These are phyloP conservation scores for Firmiana major DNA, from an alignment of 345 rosid genomes.

Conservation along the genomic window DNA sequence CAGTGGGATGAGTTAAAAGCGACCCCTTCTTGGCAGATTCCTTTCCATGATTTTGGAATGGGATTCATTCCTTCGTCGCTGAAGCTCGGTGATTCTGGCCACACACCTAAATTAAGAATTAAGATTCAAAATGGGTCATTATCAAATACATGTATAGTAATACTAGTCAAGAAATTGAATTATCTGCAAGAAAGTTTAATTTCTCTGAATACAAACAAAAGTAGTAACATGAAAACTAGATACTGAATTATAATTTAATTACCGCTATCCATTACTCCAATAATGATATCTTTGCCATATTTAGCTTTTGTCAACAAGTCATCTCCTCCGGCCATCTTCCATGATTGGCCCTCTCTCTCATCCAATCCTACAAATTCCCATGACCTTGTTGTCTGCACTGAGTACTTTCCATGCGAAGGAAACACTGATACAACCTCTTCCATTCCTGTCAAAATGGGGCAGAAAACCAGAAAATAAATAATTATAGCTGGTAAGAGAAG, in stretches of 20 bases:
- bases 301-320: conserved; percentile 44
- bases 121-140: too few relatives aligned
- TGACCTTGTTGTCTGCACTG: conserved; percentile 78
- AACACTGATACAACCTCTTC: conserved; percentile 61
- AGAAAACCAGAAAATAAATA: background rate
- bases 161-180: background rate
- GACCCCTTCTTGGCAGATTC: conserved; percentile 71
- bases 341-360: conserved; percentile 4
- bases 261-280: conserved; percentile 86
- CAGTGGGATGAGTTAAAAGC: conserved; percentile 70
- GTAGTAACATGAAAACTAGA: conserved; percentile 15
- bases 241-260: background rate
- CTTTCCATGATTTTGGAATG: conserved; percentile 83
- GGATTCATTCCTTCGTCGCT: conserved; percentile 75
- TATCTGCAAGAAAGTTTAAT: background rate
- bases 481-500: background rate
- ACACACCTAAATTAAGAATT: conserved; percentile 47
- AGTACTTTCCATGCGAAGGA: conserved; percentile 43
- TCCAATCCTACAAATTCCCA: conserved; percentile 82
- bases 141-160: too few relatives aligned
- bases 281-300: conserved; percentile 60
- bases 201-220: background rate
- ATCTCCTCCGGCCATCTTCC: conserved; percentile 15
- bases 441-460: conserved; percentile 31
- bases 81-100: conserved; percentile 92